Evolutionary conservation across 495 filamentous ascomycete genomes (phyloP).

Genomic region (Podospora didyma): DNA sequence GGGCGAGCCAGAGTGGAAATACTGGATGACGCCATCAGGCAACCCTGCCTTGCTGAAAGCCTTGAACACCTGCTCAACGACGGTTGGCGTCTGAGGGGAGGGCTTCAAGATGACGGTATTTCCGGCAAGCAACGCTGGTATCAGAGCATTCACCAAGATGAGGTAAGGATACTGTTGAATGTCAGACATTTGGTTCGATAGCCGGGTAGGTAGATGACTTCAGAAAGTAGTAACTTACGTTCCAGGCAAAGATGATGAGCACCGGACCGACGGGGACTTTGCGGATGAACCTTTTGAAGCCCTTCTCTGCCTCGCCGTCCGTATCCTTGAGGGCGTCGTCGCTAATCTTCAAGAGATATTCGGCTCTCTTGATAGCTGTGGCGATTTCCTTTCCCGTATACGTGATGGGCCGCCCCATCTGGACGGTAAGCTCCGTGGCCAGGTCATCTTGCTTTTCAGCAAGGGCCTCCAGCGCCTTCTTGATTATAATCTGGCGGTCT

Average conservation of each 20-base stretch:
- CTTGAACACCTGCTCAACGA: slow-evolving; percentile 73
- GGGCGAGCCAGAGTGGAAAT: slow-evolving; percentile 79
- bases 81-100: slow-evolving; percentile 87
- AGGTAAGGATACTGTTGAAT: slow-evolving; percentile 78
- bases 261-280: slow-evolving; percentile 82
- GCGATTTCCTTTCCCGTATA: slow-evolving; percentile 77
- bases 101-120: slow-evolving; percentile 91
- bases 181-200: slow-evolving; percentile 3
- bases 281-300: slow-evolving; percentile 84
- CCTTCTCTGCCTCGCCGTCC: slow-evolving; percentile 72
- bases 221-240: slow-evolving; percentile 54
- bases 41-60: slow-evolving; percentile 76
- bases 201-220: neutral
- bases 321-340: slow-evolving; percentile 68
- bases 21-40: slow-evolving; percentile 76
- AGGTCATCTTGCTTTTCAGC: slow-evolving; percentile 69
- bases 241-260: slow-evolving; percentile 90
- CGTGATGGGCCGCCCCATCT: slow-evolving; percentile 90
- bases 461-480: slow-evolving; percentile 67
- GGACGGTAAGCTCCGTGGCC: slow-evolving; percentile 79
- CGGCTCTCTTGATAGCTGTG: slow-evolving; percentile 74
- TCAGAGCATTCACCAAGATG: slow-evolving; percentile 83
- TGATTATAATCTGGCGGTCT: slow-evolving; percentile 71
- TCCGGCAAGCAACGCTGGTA: slow-evolving; percentile 81
- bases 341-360: slow-evolving; percentile 79